Percentiles rank a stretch among this genome's conserved stretches.
These are phyloP conservation scores for Ustilago esculenta DNA, from an alignment of 1,284 basidiomycete species.

Conservation along the genomic window DNA sequence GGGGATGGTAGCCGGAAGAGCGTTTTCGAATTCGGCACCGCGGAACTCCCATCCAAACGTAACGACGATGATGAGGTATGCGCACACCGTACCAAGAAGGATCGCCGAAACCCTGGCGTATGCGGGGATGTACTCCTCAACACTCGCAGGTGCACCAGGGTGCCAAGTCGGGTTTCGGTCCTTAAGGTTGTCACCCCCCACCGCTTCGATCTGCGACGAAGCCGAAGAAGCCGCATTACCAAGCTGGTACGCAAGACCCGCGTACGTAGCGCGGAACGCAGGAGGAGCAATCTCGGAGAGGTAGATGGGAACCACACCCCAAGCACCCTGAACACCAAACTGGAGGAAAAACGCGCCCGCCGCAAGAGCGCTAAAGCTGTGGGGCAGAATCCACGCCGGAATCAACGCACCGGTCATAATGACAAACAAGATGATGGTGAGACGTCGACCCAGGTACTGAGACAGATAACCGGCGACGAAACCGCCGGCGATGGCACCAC, in stretches of 20 bases:
- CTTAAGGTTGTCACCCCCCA: conserved; percentile 69
- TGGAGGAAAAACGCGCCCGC: conserved; percentile 71
- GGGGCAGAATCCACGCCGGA: conserved; percentile 68
- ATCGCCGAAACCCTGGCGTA: conserved; percentile 89
- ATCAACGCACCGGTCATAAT: conserved; percentile 55
- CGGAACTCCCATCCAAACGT: conserved; percentile 69
- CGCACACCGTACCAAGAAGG: conserved; percentile 75
- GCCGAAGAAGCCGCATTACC: conserved; percentile 83
- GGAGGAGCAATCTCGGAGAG: conserved; percentile 90
- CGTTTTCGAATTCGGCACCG: conserved; percentile 78
- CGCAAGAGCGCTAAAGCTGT: conserved; percentile 65
- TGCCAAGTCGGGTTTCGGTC: conserved; percentile 49
- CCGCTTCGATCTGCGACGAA: conserved; percentile 89
- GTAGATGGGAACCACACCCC: conserved; percentile 79
- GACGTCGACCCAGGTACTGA: conserved; percentile 86
- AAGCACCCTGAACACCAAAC: conserved; percentile 69
- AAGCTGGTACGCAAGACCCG: conserved; percentile 85
- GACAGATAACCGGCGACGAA: conserved; percentile 79
- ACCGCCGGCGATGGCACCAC: conserved; percentile 80
- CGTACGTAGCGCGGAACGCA: conserved; percentile 91
- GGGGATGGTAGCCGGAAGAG: conserved; percentile 22
- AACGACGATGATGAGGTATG: conserved; percentile 63
- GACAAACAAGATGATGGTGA: conserved; percentile 79
- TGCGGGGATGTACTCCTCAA: conserved; percentile 74
- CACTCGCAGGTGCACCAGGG: conserved; percentile 18